These are phyloP conservation scores for Grosmannia penicillata DNA, from an alignment of 2,329 filamentous ascomycete genomes.

Conservation along the genomic window DNA sequence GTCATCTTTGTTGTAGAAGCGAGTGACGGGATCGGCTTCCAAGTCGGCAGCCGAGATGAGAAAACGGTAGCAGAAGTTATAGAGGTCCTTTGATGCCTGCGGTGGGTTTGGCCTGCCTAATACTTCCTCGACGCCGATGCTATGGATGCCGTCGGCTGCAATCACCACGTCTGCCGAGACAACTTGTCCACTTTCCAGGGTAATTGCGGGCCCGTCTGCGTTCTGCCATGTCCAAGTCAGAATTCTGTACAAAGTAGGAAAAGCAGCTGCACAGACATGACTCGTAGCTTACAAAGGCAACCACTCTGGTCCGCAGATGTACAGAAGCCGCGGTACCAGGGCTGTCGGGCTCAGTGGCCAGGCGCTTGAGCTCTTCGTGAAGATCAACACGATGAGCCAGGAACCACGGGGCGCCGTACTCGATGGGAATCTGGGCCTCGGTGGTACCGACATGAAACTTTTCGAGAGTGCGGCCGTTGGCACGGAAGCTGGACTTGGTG, in stretches of 20 bases:
- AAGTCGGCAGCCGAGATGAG: conserved; percentile 17
- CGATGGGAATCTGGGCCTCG: conserved; percentile 2
- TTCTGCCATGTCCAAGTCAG: conserved; percentile 9
- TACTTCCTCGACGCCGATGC: conserved; percentile 15
- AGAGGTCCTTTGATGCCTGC: conserved; percentile 12
- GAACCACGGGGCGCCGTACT: conserved; percentile 19
- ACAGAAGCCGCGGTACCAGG: conserved; percentile 14
- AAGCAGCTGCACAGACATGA: background rate
- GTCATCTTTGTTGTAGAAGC: conserved; percentile 15
- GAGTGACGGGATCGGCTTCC: conserved; percentile 17
- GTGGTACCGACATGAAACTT: conserved; percentile 4
- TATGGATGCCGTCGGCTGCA: conserved; percentile 29
- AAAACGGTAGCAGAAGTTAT: conserved; percentile 22
- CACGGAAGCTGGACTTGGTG: conserved; percentile 2
- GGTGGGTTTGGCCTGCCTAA: conserved; percentile 15
- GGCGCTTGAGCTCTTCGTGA: conserved; percentile 19
- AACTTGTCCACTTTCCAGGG: conserved; percentile 15
- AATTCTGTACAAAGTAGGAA: background rate
- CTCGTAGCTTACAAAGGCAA: conserved; percentile 14
- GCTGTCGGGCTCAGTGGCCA: conserved; percentile 16
- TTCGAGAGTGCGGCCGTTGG: conserved; percentile 15
- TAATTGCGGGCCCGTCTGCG: conserved; percentile 14
- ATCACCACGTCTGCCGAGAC: conserved; percentile 23
- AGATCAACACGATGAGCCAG: conserved; percentile 25
- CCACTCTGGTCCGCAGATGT: conserved; percentile 13